Evolutionary conservation across 2,329 filamentous ascomycete species (phyloP).

Genomic region (Aspergillus pseudoterreus): DNA sequence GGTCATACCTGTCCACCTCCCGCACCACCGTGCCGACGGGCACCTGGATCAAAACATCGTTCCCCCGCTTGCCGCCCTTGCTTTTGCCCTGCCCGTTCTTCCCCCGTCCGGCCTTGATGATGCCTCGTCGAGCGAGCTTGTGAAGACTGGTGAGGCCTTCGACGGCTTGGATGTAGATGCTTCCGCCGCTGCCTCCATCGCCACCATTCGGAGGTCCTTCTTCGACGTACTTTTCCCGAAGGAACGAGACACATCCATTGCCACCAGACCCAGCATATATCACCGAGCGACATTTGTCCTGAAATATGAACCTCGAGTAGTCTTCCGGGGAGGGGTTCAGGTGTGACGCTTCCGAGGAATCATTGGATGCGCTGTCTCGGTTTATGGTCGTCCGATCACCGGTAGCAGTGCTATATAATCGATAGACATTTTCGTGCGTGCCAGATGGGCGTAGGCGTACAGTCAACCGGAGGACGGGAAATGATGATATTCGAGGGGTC

Average conservation of each 20-base stretch:
- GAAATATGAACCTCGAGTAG: conserved; percentile 77
- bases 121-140: conserved; percentile 75
- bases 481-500: conserved; percentile 16
- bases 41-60: conserved; percentile 83
- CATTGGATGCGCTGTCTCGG: conserved; percentile 11
- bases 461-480: conserved; percentile 16
- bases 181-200: conserved; percentile 87
- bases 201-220: conserved; percentile 92
- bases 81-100: conserved; percentile 47
- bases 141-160: conserved; percentile 88
- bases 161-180: conserved; percentile 89
- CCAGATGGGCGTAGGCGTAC: conserved; percentile 11
- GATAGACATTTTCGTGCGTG: conserved; percentile 7
- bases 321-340: conserved; percentile 81
- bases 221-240: conserved; percentile 83
- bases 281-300: conserved; percentile 76
- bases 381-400: conserved; percentile 7
- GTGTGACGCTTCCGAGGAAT: conserved; percentile 44
- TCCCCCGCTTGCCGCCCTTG: conserved; percentile 68
- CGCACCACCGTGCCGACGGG: conserved; percentile 88
- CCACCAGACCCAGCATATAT: conserved; percentile 78
- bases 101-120: conserved; percentile 48
- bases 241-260: conserved; percentile 89
- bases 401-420: conserved; percentile 22
- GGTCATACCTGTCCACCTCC: conserved; percentile 76